These are phyloP conservation scores for Aureobasidium sp. DNA, from an alignment of 2,329 filamentous ascomycete species.

Conservation along the genomic window DNA sequence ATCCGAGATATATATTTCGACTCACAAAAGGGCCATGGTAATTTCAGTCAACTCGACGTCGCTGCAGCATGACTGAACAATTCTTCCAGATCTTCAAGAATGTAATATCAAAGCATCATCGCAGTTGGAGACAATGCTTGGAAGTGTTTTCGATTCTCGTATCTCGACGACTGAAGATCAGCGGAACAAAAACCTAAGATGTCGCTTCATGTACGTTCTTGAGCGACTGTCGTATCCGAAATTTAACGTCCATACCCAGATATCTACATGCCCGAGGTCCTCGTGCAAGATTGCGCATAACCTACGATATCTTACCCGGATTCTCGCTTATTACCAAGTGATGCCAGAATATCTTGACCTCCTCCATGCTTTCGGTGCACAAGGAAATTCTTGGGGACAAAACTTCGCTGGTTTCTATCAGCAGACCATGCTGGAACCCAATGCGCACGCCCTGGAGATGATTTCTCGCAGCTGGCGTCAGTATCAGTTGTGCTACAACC, in stretches of 20 bases:
- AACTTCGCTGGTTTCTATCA: conserved; percentile 11
- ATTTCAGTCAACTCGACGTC: too few species aligned
- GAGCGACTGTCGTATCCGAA: background rate
- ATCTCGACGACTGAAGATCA: background rate
- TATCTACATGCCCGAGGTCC: background rate
- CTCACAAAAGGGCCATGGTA: background rate
- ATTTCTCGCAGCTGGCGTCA: conserved; percentile 30
- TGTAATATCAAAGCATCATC: background rate
- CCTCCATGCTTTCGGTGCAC: conserved; percentile 31
- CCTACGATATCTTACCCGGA: conserved; percentile 18
- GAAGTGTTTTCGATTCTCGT: background rate
- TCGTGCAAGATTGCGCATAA: conserved; percentile 1
- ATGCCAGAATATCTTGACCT: conserved; percentile 37
- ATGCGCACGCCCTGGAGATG: conserved; percentile 25
- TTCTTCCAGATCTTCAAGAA: background rate
- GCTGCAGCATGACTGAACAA: too few species aligned
- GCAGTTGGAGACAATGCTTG: background rate
- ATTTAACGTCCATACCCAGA: background rate
- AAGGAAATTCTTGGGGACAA: conserved; percentile 26
- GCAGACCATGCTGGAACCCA: background rate
- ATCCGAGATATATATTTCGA: background rate
- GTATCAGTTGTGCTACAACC: conserved; percentile 34
- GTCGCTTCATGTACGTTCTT: background rate
- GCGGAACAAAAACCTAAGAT: background rate
- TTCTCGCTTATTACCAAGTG: conserved; percentile 32